A percentile compares a stretch with the other conserved stretches of the same genome.
Conservation (phyloP, 768 basidiomycete genomes). For the Mycena polygramma region DNA sequence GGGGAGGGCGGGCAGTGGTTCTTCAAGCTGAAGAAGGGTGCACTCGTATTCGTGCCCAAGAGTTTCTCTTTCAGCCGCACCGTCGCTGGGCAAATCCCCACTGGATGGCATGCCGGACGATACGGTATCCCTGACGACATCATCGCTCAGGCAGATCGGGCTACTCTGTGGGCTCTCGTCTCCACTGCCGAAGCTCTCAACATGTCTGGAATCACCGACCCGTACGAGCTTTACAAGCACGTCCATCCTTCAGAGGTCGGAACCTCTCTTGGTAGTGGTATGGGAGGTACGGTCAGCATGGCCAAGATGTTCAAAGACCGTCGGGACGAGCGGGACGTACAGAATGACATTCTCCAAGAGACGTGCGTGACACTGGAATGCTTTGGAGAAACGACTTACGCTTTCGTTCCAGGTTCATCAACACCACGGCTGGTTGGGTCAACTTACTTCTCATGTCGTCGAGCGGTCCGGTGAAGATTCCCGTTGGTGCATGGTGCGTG, state of each 20-base stretch:
- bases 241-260: slow-evolving; percentile 98
- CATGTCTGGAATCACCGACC: slow-evolving; percentile 97
- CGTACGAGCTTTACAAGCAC: slow-evolving; percentile 97
- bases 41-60: slow-evolving; percentile 93
- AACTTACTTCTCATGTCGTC: slow-evolving; percentile 96
- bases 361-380: slow-evolving; percentile 69
- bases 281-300: slow-evolving; percentile 95
- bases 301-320: slow-evolving; percentile 99
- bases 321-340: slow-evolving; percentile 97
- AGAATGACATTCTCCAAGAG: slow-evolving; percentile 98
- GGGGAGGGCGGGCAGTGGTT: slow-evolving; percentile 95
- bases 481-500: slow-evolving; percentile 95
- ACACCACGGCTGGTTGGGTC: slow-evolving; percentile 98
- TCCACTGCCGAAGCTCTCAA: slow-evolving; percentile 96
- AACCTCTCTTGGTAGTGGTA: slow-evolving; percentile 93
- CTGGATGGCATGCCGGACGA: slow-evolving; percentile 96
- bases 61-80: slow-evolving; percentile 94
- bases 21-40: slow-evolving; percentile 99
- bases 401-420: slow-evolving; percentile 83
- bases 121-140: slow-evolving; percentile 99
- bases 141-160: slow-evolving; percentile 92
- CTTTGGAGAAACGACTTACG: slow-evolving; percentile 25
- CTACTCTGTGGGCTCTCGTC: slow-evolving; percentile 94
- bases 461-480: slow-evolving; percentile 98
- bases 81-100: slow-evolving; percentile 96